Conservation (phyloP, 31 red algal genomes). For the Endocladia muricata region DNA sequence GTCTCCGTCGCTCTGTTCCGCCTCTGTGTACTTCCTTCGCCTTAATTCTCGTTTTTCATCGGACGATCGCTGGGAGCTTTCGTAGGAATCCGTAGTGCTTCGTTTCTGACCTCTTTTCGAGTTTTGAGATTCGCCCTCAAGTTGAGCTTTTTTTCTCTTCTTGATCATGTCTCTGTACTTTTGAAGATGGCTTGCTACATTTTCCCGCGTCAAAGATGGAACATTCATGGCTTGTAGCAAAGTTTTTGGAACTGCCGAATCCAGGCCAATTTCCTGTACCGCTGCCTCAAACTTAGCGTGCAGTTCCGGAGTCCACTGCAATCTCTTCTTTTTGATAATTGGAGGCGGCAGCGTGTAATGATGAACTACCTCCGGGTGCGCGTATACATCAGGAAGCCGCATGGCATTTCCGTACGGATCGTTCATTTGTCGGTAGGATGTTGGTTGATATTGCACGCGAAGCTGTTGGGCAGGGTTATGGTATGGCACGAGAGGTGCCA, state of each 20-base stretch:
- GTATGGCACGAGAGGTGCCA: too few species aligned
- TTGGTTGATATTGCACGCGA: too few species aligned
- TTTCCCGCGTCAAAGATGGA: slow-evolving; percentile 19
- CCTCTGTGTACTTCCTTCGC: too few species aligned
- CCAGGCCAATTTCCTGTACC: slow-evolving; percentile 26
- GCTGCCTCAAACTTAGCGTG: slow-evolving; percentile 34
- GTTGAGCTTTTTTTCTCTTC: slow-evolving; percentile 36
- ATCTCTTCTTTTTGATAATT: slow-evolving; percentile 16
- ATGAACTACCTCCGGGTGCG: background rate
- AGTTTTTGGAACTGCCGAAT: slow-evolving; percentile 19
- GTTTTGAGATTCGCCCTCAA: too few species aligned
- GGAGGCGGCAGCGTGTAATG: background rate
- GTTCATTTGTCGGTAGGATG: too few species aligned
- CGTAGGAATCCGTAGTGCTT: too few species aligned
- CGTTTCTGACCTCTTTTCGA: too few species aligned
- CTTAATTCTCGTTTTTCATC: too few species aligned
- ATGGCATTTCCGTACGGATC: background rate
- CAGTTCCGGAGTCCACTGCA: slow-evolving; percentile 41
- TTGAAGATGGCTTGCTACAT: slow-evolving; percentile 39
- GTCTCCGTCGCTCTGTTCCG: too few species aligned
- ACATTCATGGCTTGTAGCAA: slow-evolving; percentile 37
- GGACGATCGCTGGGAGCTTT: too few species aligned
- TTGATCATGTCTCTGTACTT: slow-evolving; percentile 23
- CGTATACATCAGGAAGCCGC: background rate
- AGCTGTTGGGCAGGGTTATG: too few species aligned